Conservation (phyloP, 1,139 yeast genomes). For the Meyerozyma carpophila region DNA sequence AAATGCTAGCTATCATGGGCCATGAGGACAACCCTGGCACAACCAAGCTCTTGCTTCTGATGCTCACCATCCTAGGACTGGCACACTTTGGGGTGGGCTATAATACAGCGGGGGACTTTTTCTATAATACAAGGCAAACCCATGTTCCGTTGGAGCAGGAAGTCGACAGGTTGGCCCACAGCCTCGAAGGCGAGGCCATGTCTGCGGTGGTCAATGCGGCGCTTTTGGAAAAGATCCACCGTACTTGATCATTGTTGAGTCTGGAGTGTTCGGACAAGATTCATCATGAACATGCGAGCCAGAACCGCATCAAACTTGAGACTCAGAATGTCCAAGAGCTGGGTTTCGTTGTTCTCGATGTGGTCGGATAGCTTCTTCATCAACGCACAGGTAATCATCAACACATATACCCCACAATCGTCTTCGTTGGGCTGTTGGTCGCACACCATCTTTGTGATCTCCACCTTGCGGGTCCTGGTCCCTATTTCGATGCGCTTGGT, state of each 20-base stretch:
- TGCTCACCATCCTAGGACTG: slow-evolving; percentile 5
- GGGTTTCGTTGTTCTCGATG: slow-evolving; percentile 3
- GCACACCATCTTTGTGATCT: slow-evolving; percentile 24
- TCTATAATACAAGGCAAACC: slow-evolving; percentile 4
- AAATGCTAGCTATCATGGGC: slow-evolving; percentile 8
- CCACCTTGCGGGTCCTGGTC: slow-evolving; percentile 14
- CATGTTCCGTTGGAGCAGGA: slow-evolving; percentile 4
- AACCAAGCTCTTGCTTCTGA: slow-evolving; percentile 5
- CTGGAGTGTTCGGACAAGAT: slow-evolving; percentile 2
- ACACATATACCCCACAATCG: slow-evolving; percentile 41
- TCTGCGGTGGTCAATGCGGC: slow-evolving; percentile 8
- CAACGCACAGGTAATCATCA: slow-evolving; percentile 36
- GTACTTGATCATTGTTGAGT: not conserved
- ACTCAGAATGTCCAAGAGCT: slow-evolving; percentile 4
- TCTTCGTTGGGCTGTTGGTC: slow-evolving; percentile 43
- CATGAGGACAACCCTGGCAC: slow-evolving; percentile 3
- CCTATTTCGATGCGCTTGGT: slow-evolving; percentile 19
- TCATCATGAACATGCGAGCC: slow-evolving; percentile 8
- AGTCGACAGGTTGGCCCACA: slow-evolving; percentile 7
- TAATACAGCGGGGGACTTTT: slow-evolving; percentile 6
- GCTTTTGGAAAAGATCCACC: slow-evolving; percentile 5
- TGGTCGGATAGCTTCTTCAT: slow-evolving; percentile 12
- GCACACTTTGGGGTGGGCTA: slow-evolving; percentile 7
- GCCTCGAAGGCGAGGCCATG: slow-evolving; percentile 9
- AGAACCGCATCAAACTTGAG: slow-evolving; percentile 8